These are phyloP conservation scores for Asterochloris erici DNA, from an alignment of 139 green algal genomes.

Conservation along the genomic window DNA sequence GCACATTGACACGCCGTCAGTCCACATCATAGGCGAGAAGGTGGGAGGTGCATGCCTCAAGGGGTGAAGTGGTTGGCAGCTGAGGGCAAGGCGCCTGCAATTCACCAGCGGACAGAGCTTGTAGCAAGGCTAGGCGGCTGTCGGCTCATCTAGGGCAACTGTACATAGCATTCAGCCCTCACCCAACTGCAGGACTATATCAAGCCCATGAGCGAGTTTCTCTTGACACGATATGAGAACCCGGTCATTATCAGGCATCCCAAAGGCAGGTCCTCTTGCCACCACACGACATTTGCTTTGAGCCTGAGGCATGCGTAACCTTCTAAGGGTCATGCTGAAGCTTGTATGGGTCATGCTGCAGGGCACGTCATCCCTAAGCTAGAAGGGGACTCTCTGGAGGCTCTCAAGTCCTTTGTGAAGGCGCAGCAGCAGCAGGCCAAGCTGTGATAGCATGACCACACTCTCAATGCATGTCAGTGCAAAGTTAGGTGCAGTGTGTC, in stretches of 20 bases:
- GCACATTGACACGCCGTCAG: conserved; percentile 29
- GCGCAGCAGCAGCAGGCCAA: conserved; percentile 20
- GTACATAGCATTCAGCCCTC: neutral
- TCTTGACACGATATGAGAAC: conserved; percentile 5
- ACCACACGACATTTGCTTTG: no score
- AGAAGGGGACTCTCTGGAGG: conserved; percentile 30
- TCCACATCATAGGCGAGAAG: conserved; percentile 57
- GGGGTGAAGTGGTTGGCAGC: neutral
- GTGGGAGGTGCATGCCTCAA: neutral
- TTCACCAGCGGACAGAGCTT: neutral
- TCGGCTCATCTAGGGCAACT: no score
- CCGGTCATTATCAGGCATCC: conserved; percentile 30
- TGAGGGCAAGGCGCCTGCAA: neutral
- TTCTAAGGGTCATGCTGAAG: no score
- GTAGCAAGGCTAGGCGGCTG: neutral
- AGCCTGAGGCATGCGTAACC: neutral
- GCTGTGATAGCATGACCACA: no score
- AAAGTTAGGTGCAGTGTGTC: no score
- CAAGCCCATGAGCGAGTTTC: conserved; percentile 1
- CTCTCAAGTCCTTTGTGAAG: conserved; percentile 41
- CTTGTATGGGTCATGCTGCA: neutral
- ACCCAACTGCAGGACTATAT: neutral
- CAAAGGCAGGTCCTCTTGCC: conserved; percentile 10
- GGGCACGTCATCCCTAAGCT: conserved; percentile 56
- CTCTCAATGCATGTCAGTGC: no score